Evolutionary conservation across 2,329 filamentous ascomycete species (phyloP), one percentile per base, ranked within the genome.

Genomic region (Neospermospora avenae): DNA sequence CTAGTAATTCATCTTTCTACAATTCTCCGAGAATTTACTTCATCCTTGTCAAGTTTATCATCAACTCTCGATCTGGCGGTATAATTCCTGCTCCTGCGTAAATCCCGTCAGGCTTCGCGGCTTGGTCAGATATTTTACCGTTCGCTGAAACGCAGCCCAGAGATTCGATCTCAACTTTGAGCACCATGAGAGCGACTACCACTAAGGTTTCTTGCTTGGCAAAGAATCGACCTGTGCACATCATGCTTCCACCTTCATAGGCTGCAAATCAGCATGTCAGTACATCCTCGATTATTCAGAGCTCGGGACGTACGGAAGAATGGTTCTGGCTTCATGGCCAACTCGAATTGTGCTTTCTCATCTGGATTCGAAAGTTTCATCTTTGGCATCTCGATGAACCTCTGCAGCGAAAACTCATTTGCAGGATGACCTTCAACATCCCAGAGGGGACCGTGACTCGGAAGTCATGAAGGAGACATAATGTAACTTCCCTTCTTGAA

Each of bases 381-480:
- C 39, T 65, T 63, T 11, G 58, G 55, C 61, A 62, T 65, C 53
- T 67, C 61, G 48, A 64, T 63, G 55, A 62, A 63, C 14, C 65
- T 54, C 25, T 56, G 58, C n/a, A 62, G 60, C 64, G 62, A 66
- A 39, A 64, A 66, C 13, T 54, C 18, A 11, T 41, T 55, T 2
- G 64, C 59, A 0, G 62, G 64, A 31, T 64, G 62, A 3, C 60
- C 58, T 1, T 57, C 56, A 3, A 61, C 57, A 52, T 62, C 60
- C 64, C 64, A 66, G 16, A 64, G 18, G 2, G 58, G 24, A 7
- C 55, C 60, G 31, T 58, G 48, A 31, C 58, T 51, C 1, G 64
- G 60, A n/a, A 61, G 25, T 56, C 62, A 61, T 11, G 62, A 64
- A 8, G 58, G 49, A 24, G 55, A 46, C 51, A 64, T 62, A 1